Evolutionary conservation across 2,329 filamentous ascomycete genomes (phyloP).

Genomic region (Pseudogymnoascus verrucosus): DNA sequence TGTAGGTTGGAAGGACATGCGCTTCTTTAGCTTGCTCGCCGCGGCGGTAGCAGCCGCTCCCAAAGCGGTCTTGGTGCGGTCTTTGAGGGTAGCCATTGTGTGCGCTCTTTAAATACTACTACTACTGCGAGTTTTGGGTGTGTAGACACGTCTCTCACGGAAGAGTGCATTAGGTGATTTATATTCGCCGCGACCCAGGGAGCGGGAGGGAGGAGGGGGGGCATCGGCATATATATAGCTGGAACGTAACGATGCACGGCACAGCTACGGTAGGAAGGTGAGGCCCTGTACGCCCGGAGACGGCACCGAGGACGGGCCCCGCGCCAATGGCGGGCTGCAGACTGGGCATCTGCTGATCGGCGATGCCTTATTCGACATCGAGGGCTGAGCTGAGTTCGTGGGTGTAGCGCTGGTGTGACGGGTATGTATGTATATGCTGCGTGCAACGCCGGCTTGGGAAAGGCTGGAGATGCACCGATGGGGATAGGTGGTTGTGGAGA

Average conservation of each 20-base stretch:
- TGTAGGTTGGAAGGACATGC: background rate
- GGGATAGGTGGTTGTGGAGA: background rate
- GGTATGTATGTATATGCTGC: background rate
- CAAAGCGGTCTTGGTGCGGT: background rate
- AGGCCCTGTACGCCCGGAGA: background rate
- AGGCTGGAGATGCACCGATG: background rate
- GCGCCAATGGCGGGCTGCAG: background rate
- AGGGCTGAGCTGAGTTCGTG: background rate
- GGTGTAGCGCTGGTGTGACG: background rate
- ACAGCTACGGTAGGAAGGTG: background rate
- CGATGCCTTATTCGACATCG: background rate
- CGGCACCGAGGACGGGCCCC: background rate
- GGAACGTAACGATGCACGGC: background rate
- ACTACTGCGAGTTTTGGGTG: background rate
- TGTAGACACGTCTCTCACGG: background rate
- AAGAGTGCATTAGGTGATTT: background rate
- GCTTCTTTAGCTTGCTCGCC: background rate
- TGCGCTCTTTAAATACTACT: background rate
- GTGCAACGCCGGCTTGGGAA: background rate
- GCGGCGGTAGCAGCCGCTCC: background rate
- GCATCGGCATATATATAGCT: background rate
- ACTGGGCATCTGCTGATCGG: slow-evolving; percentile 1
- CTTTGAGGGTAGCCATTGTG: slow-evolving; percentile 8
- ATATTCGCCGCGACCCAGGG: background rate
- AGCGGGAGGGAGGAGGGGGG: background rate